These are phyloP conservation scores for Rubia yunnanensis DNA, from an alignment of 257 asterid species.

Conservation along the genomic window DNA sequence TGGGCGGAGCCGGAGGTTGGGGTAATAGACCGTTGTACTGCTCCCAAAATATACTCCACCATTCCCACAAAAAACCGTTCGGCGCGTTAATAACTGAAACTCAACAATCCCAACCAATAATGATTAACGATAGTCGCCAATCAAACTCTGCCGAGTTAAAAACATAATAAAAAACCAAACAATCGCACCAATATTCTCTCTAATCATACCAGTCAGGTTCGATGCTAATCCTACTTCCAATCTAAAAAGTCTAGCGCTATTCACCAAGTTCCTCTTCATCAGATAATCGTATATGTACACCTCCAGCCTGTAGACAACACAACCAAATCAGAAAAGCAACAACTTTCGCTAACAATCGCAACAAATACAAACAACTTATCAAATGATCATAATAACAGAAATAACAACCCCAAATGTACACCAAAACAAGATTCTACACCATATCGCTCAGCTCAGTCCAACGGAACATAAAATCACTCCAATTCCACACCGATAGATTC, in stretches of 20 bases:
- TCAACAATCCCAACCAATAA: not conserved
- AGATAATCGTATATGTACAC: slow-evolving; percentile 24
- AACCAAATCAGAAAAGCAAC: not conserved
- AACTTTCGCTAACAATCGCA: too few relatives aligned
- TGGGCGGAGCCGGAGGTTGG: too few relatives aligned
- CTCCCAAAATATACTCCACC: slow-evolving; percentile 50
- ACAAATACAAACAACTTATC: not conserved
- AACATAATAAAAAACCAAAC: not conserved
- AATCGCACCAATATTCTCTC: not conserved
- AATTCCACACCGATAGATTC: not conserved
- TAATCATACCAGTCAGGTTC: slow-evolving; percentile 15
- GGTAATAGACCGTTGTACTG: slow-evolving; percentile 12
- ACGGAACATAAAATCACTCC: not conserved
- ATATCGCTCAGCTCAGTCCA: too few relatives aligned
- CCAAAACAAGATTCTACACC: too few relatives aligned
- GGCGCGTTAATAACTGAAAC: slow-evolving; percentile 27
- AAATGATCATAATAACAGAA: not conserved
- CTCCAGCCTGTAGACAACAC: slow-evolving; percentile 20
- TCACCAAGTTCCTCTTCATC: slow-evolving; percentile 18
- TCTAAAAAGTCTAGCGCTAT: slow-evolving; percentile 18
- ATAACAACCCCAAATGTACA: not conserved
- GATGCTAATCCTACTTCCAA: slow-evolving; percentile 20
- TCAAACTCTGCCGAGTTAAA: not conserved
- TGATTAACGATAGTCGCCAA: not conserved
- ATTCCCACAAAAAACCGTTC: slow-evolving; percentile 35